Conservation (phyloP, 495 filamentous ascomycete species). For the Podospora tetraspora region DNA sequence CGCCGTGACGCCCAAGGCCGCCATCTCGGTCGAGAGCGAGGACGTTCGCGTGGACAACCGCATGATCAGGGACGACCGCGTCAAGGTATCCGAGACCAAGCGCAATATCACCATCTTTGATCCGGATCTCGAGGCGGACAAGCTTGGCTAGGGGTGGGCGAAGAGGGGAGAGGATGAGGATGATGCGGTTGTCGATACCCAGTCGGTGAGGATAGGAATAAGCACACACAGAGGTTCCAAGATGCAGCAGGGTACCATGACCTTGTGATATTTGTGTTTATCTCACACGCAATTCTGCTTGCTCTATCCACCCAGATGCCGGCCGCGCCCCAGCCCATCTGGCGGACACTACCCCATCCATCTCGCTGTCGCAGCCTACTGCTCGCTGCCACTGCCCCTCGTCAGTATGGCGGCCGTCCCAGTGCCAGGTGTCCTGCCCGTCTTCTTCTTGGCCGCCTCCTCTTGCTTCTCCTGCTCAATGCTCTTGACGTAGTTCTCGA, state of each 20-base stretch:
- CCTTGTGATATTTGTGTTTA: conserved; percentile 9
- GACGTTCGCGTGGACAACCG: conserved; percentile 76
- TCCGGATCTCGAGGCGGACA: conserved; percentile 63
- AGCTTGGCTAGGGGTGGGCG: conserved; percentile 55
- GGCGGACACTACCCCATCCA: neutral
- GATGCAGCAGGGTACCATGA: conserved; percentile 1
- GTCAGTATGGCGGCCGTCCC: conserved; percentile 76
- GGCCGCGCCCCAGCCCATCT: neutral
- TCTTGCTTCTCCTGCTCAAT: conserved; percentile 99
- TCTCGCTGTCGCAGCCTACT: conserved; percentile 17
- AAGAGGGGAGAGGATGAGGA: neutral
- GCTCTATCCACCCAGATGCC: neutral
- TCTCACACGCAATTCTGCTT: conserved; percentile 3
- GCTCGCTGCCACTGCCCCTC: conserved; percentile 42
- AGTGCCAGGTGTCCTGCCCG: conserved; percentile 66
- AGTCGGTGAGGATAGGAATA: neutral
- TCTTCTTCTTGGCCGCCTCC: conserved; percentile 96
- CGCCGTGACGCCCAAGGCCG: conserved; percentile 71
- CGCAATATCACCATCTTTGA: conserved; percentile 60
- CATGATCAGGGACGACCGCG: conserved; percentile 92
- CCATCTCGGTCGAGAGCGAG: conserved; percentile 80
- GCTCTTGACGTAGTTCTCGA: conserved; percentile 93
- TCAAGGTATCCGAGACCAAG: conserved; percentile 49
- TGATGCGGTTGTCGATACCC: conserved; percentile 1
- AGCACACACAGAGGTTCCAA: neutral